Base-by-base conservation (phyloP, 768 basidiomycete species). In the Auricularia sp. region DNA sequence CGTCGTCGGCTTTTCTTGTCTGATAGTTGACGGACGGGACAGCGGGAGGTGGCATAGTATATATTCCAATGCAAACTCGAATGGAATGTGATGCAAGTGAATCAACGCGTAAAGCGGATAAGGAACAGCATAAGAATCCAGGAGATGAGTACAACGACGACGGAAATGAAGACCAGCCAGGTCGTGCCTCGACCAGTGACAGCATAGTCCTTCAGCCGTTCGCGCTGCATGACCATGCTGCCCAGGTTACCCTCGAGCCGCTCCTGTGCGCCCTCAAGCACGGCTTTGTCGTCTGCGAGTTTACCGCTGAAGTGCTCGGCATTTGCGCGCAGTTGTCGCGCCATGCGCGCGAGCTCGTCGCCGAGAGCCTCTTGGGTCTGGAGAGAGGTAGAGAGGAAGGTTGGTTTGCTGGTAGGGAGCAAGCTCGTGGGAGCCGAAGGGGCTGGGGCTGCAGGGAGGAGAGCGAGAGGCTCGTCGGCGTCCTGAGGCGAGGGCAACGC, bases 291-390 rank as follows among this genome's bases (percentile, higher is more conserved):
- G 64, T 86, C 86, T 51, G 78, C 85, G 1, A 98, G 77, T 11
- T 85, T 79, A 3, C 80, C 79, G 3, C 88, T 82, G 72, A 98
- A 95, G 69, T 92, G 85, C 0, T 87, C 72, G 0, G 93, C 87
- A 68, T 96, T 96, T 29, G 84, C 80, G 70, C 90, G 91, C 62
- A 98, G 84, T 72, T 94, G 92, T 10, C 85, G 79, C 0, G 93
- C 92, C 95, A 98, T 98, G 64, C 84, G 74, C 0, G 85, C 86
- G 33, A 95, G 83, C 70, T 92, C 88, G 8, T 79, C 78, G 0
- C 89, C 82, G 59, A 95, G 83, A 29, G 90, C 84, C 62, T 91
- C 83, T 33, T 95, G 93, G 2, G 70, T 70, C 34, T 71, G 68
- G 11, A 71, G 64, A 16, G 71, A 71, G 3, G 71, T 62, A 11